Evolutionary conservation across 257 asterid genomes (phyloP).

Genomic region (Linderniella brevidens): DNA sequence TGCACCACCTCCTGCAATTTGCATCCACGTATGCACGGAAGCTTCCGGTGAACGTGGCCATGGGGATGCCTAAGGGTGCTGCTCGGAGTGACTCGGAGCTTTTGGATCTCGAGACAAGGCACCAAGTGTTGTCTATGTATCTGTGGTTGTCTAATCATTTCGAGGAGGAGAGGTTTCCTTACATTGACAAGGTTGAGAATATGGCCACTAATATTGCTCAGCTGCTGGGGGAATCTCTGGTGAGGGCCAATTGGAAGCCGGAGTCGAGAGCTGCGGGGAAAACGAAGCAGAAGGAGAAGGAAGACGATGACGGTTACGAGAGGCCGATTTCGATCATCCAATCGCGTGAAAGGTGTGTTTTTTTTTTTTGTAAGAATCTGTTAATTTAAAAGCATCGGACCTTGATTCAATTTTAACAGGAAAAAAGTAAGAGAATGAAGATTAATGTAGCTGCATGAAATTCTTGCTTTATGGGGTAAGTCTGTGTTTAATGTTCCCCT

Average conservation of each 20-base stretch:
- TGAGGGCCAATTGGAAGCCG: slow-evolving; percentile 72
- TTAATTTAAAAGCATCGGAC: too few species aligned
- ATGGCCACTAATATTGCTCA: slow-evolving; percentile 80
- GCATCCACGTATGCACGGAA: slow-evolving; percentile 57
- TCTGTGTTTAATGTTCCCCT: too few species aligned
- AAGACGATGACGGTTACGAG: slow-evolving; percentile 37
- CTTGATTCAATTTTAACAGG: too few species aligned
- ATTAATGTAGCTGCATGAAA: slow-evolving; percentile 26
- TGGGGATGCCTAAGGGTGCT: slow-evolving; percentile 68
- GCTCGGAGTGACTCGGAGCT: slow-evolving; percentile 89
- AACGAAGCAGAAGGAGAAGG: slow-evolving; percentile 25
- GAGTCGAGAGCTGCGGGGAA: slow-evolving; percentile 47
- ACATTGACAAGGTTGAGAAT: slow-evolving; percentile 53
- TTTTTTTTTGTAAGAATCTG: too few species aligned
- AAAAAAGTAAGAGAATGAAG: slow-evolving; percentile 8
- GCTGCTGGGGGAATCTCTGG: slow-evolving; percentile 64
- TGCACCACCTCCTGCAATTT: slow-evolving; percentile 71
- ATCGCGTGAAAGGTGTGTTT: slow-evolving; percentile 27
- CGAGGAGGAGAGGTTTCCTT: slow-evolving; percentile 62
- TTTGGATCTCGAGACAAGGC: slow-evolving; percentile 86
- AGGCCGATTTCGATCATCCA: slow-evolving; percentile 55
- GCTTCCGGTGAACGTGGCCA: slow-evolving; percentile 75
- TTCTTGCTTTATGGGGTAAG: slow-evolving; percentile 11
- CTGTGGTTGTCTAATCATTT: slow-evolving; percentile 88
- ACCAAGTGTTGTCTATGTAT: slow-evolving; percentile 87